Conservation (phyloP, 192 early-diverging fungal species). For the Spizellomyces sp. region DNA sequence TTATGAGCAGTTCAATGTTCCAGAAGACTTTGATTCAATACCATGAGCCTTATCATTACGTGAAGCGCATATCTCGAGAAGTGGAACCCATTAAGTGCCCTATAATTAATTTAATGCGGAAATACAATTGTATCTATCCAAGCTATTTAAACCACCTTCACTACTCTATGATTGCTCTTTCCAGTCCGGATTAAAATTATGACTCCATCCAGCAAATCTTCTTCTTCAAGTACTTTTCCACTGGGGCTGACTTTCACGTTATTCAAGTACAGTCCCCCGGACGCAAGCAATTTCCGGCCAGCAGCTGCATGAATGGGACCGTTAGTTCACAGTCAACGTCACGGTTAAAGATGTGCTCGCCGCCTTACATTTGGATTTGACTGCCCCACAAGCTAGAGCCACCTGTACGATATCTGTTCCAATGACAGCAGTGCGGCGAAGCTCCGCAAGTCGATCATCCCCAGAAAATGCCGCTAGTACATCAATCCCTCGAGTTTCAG, state of each 20-base stretch:
- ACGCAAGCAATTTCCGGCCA: conserved; percentile 71
- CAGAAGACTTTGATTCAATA: conserved; percentile 72
- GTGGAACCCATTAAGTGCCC: no score
- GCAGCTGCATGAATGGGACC: conserved; percentile 52
- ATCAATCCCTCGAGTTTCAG: conserved; percentile 49
- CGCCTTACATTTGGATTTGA: conserved; percentile 66
- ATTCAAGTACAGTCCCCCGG: conserved; percentile 84
- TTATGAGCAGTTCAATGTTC: conserved; percentile 67
- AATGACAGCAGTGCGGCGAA: conserved; percentile 44
- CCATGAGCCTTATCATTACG: background rate
- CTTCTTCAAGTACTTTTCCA: conserved; percentile 36
- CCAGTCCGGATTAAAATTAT: conserved; percentile 76
- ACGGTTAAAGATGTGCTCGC: background rate
- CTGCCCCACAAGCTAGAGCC: conserved; percentile 61
- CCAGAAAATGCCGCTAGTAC: conserved; percentile 74
- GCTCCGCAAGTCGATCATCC: conserved; percentile 60
- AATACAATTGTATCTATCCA: background rate
- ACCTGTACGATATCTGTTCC: conserved; percentile 61
- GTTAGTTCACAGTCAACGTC: background rate
- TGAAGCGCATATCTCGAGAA: no score
- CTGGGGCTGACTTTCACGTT: conserved; percentile 50
- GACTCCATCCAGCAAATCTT: conserved; percentile 65
- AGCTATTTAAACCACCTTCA: conserved; percentile 24
- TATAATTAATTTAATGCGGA: no score
- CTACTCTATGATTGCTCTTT: conserved; percentile 75